A percentile compares a stretch with the other conserved stretches of the same genome.
Conservation (phyloP, 495 filamentous ascomycete species). For the Terfezia boudieri region DNA sequence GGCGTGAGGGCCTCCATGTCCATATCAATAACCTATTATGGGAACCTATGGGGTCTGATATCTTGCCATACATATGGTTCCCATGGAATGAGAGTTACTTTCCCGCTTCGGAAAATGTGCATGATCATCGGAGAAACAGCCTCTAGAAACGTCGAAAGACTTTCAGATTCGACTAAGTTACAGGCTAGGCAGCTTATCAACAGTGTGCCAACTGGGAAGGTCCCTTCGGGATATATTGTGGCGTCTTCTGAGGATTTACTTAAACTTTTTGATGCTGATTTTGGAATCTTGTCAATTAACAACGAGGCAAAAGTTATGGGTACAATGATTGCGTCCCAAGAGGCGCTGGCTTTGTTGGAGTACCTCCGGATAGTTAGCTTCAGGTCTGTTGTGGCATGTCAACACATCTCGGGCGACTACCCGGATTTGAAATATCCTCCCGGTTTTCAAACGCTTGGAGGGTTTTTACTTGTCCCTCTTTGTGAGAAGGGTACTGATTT, state of each 20-base stretch:
- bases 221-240: constrained; percentile 80
- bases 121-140: constrained; percentile 72
- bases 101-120: constrained; percentile 86
- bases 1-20: constrained; percentile 80
- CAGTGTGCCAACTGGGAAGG: constrained; percentile 52
- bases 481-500: constrained; percentile 61
- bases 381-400: constrained; percentile 55
- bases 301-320: constrained; percentile 80
- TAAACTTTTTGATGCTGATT: constrained; percentile 72
- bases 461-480: constrained; percentile 63
- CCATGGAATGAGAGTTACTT: constrained; percentile 68
- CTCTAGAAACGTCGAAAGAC: constrained; percentile 69
- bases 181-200: constrained; percentile 67
- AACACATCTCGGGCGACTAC: constrained; percentile 59
- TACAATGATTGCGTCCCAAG: constrained; percentile 50
- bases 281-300: constrained; percentile 62
- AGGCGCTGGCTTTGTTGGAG: constrained; percentile 66
- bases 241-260: constrained; percentile 75
- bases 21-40: constrained; percentile 71
- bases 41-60: constrained; percentile 75
- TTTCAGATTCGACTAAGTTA: constrained; percentile 66
- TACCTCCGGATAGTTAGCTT: constrained; percentile 59
- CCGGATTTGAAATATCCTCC: constrained; percentile 61
- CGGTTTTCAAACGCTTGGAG: constrained; percentile 53
- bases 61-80: constrained; percentile 65